Conservation (phyloP, 192 early-diverging fungal genomes). For the Oehlia diaphana region DNA sequence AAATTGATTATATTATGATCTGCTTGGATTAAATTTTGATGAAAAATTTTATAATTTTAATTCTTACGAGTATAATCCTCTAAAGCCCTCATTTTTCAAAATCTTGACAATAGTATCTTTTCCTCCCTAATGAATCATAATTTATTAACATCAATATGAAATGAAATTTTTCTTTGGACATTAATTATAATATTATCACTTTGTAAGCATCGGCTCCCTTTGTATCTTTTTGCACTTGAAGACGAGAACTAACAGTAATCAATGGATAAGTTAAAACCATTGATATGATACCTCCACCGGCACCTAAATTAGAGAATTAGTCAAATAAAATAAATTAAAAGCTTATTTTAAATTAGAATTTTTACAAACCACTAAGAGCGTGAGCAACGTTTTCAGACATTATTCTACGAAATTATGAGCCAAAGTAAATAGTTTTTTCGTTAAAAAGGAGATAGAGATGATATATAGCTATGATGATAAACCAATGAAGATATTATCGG, state of each 20-base stretch:
- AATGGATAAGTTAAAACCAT: conserved; percentile 95
- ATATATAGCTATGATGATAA: too few relatives aligned
- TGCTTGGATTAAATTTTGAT: too few relatives aligned
- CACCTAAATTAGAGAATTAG: conserved; percentile 46
- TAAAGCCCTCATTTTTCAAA: conserved; percentile 81
- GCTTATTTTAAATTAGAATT: neutral
- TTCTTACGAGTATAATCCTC: conserved; percentile 86
- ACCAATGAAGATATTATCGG: too few relatives aligned
- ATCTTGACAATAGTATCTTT: conserved; percentile 86
- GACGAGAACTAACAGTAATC: conserved; percentile 75
- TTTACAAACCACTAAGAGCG: neutral
- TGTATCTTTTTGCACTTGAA: conserved; percentile 75
- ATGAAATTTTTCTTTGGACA: neutral
- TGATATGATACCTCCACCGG: conserved; percentile 85
- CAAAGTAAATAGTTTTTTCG: neutral
- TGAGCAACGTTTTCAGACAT: neutral
- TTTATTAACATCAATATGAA: neutral
- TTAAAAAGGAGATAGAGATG: neutral
- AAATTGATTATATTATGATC: too few relatives aligned
- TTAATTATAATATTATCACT: conserved; percentile 35
- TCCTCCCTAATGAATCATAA: conserved; percentile 44
- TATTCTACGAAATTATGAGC: neutral
- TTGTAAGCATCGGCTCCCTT: conserved; percentile 61
- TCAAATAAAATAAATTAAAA: neutral
- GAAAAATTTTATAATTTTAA: neutral